Conservation (phyloP, 2,329 filamentous ascomycete species). For the Phialophora expanda region DNA sequence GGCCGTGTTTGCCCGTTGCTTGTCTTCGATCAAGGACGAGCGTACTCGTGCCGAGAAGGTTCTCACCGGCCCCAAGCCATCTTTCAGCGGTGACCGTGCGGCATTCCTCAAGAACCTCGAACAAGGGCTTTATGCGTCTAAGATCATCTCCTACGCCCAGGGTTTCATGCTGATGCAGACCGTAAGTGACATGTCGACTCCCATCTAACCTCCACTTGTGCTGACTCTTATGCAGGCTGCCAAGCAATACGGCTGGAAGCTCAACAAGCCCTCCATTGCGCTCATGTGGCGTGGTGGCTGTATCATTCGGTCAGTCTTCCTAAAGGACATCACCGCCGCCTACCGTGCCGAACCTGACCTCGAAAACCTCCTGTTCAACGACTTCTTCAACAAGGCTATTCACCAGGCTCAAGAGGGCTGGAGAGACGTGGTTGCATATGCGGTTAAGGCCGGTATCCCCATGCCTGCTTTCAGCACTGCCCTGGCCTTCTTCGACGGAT, state of each 20-base stretch:
- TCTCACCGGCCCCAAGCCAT: slow-evolving; percentile 76
- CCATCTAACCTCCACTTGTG: slow-evolving; percentile 13
- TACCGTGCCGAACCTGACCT: slow-evolving; percentile 94
- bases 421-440: slow-evolving; percentile 89
- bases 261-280: slow-evolving; percentile 99
- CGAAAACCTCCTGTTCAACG: slow-evolving; percentile 97
- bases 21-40: slow-evolving; percentile 94
- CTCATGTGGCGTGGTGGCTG: slow-evolving; percentile 99
- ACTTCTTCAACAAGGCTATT: slow-evolving; percentile 99
- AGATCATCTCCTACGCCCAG: slow-evolving; percentile 99
- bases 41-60: slow-evolving; percentile 79
- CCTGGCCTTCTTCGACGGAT: slow-evolving; percentile 97
- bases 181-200: slow-evolving; percentile 58
- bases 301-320: slow-evolving; percentile 99
- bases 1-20: slow-evolving; percentile 91
- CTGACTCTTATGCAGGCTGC: slow-evolving; percentile 67
- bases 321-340: slow-evolving; percentile 98
- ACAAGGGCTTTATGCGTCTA: slow-evolving; percentile 98
- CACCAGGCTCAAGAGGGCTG: slow-evolving; percentile 92
- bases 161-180: slow-evolving; percentile 99
- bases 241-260: slow-evolving; percentile 95
- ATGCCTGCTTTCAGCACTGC: slow-evolving; percentile 96
- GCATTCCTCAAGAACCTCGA: slow-evolving; percentile 96
- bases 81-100: slow-evolving; percentile 88
- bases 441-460: slow-evolving; percentile 91